A percentile compares a stretch with the other conserved stretches of the same genome.
These are phyloP conservation scores for Penicillium coffeae DNA, from an alignment of 495 filamentous ascomycete species.

Conservation along the genomic window DNA sequence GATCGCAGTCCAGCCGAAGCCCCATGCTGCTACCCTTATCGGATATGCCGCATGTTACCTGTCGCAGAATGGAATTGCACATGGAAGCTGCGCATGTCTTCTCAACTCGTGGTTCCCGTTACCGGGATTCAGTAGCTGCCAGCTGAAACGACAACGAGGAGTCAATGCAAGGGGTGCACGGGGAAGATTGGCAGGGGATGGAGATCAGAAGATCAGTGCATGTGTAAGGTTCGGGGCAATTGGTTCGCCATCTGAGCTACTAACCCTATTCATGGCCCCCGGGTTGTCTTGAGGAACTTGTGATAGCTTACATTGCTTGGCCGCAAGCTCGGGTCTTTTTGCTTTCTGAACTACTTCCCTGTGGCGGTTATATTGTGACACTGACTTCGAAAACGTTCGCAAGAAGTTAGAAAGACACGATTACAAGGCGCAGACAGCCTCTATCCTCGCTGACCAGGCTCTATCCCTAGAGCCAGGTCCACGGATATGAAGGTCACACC, in stretches of 20 bases:
- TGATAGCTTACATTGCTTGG: not conserved
- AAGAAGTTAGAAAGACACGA: too few species aligned
- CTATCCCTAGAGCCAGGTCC: slow-evolving; percentile 6
- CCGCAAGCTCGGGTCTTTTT: not conserved
- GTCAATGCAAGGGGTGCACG: slow-evolving; percentile 20
- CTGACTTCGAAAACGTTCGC: too few species aligned
- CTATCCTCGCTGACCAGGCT: not conserved
- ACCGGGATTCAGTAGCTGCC: slow-evolving; percentile 5
- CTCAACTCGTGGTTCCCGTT: slow-evolving; percentile 12
- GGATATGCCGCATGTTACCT: not conserved
- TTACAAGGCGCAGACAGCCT: too few species aligned
- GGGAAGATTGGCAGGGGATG: slow-evolving; percentile 3
- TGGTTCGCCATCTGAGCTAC: slow-evolving; percentile 2
- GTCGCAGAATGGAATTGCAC: slow-evolving; percentile 19
- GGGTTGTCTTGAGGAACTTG: not conserved
- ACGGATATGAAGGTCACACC: slow-evolving; percentile 13
- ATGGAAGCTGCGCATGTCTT: slow-evolving; percentile 8
- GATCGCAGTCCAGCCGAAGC: slow-evolving; percentile 17
- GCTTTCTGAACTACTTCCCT: not conserved
- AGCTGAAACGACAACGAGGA: slow-evolving; percentile 12
- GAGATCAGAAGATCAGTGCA: slow-evolving; percentile 16
- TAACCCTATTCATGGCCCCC: slow-evolving; percentile 4
- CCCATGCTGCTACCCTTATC: slow-evolving; percentile 5
- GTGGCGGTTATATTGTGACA: too few species aligned
- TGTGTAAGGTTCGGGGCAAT: slow-evolving; percentile 1